These are phyloP conservation scores for Phalaenopsis hybrid DNA, from an alignment of 116 monocot genomes.

Conservation along the genomic window DNA sequence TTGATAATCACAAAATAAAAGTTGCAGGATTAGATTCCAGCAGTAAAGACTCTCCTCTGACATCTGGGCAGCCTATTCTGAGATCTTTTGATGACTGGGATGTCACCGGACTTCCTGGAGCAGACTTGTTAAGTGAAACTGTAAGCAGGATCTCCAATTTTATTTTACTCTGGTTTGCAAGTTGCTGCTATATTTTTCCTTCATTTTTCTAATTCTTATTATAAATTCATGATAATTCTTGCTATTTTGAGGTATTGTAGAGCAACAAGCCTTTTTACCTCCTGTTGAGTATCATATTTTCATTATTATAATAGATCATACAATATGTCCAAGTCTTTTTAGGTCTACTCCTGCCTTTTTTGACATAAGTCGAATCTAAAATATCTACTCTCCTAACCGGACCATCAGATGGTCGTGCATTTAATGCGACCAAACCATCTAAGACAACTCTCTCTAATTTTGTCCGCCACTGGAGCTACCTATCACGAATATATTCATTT, in stretches of 20 bases:
- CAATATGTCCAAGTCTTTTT: no score
- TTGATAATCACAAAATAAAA: conserved; percentile 50
- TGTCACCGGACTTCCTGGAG: conserved; percentile 77
- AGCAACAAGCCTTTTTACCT: no score
- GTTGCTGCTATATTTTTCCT: background rate
- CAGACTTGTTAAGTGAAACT: conserved; percentile 65
- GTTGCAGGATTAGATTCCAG: conserved; percentile 25
- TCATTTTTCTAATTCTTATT: background rate
- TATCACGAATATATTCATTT: no score
- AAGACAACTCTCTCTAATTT: no score
- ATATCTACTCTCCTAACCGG: no score
- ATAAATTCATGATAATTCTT: background rate
- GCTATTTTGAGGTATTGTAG: background rate
- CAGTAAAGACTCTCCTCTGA: conserved; percentile 37
- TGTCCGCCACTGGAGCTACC: no score
- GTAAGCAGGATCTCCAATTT: conserved; percentile 45
- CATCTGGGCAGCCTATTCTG: conserved; percentile 8
- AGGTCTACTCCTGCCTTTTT: no score
- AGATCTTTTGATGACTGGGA: conserved; percentile 77
- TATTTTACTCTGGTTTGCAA: background rate
- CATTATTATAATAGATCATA: no score
- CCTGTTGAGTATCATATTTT: no score
- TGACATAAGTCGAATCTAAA: no score
- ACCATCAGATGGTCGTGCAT: no score
- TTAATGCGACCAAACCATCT: no score